Evolutionary conservation across 139 green algal genomes (phyloP).

Genomic region (Chlamydomonas schloesseri): DNA sequence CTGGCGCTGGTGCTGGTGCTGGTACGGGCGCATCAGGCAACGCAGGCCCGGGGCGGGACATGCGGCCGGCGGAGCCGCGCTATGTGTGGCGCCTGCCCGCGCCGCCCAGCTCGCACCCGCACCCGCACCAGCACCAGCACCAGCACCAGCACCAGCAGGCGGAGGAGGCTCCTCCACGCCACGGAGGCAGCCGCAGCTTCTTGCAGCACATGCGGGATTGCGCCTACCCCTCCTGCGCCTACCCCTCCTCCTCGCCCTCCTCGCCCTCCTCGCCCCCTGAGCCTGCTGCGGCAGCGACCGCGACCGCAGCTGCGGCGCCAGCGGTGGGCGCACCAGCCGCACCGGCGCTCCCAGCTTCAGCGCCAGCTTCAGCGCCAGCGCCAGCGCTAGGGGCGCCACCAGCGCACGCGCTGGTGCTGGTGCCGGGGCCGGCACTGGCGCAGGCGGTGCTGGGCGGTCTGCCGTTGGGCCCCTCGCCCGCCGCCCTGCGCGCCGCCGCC

Average conservation of each 20-base stretch:
- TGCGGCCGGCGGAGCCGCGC: neutral
- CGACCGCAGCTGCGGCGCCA: too few relatives aligned
- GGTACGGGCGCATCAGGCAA: too few relatives aligned
- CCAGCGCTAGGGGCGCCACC: neutral
- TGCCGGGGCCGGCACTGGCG: neutral
- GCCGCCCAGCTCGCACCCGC: neutral
- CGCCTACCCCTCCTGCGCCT: too few relatives aligned
- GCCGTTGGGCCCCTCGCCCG: constrained; percentile 8
- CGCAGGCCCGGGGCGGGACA: too few relatives aligned
- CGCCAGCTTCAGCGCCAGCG: neutral
- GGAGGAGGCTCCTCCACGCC: neutral
- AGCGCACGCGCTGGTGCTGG: neutral
- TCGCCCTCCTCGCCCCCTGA: too few relatives aligned
- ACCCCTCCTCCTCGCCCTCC: too few relatives aligned
- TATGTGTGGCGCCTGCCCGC: constrained; percentile 2
- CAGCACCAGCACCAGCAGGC: too few relatives aligned
- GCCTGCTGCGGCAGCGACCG: too few relatives aligned
- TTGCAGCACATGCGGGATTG: too few relatives aligned
- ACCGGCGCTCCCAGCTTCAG: neutral
- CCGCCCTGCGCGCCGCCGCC: constrained; percentile 7
- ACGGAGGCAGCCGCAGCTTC: too few relatives aligned
- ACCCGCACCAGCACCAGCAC: too few relatives aligned
- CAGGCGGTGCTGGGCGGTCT: neutral
- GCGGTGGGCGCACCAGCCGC: too few relatives aligned
- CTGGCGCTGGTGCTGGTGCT: neutral